phyloP scores from a whole-genome alignment of 345 rosid species.

The Acer yangbiense region DNA sequence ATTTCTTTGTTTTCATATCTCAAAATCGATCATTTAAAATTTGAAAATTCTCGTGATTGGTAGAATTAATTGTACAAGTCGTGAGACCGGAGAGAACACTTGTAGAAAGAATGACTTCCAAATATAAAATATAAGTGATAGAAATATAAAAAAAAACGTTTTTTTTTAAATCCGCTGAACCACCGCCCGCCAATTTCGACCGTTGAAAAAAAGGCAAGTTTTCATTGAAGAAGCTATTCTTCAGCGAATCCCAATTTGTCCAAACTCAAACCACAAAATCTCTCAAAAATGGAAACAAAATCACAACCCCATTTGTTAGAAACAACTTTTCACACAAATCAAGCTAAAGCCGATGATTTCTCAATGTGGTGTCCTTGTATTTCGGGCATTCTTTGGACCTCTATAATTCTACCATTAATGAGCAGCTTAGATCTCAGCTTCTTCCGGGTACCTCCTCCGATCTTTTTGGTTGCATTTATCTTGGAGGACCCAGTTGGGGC shows the following conservation, averaged over 20 bases:
- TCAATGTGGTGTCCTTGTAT: constrained; percentile 1
- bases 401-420: not conserved
- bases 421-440: constrained; percentile 7
- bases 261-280: not conserved
- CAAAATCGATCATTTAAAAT: no score
- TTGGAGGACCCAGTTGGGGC: not conserved
- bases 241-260: constrained; percentile 1
- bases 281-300: not conserved
- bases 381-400: not conserved
- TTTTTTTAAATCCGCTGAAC: not conserved
- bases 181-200: constrained; percentile 10
- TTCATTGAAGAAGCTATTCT: not conserved
- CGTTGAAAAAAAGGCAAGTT: not conserved
- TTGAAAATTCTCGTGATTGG: no score
- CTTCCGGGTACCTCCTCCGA: constrained; percentile 22
- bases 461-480: not conserved
- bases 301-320: not conserved
- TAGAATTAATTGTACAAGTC: no score
- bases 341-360: constrained; percentile 23
- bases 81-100: no score
- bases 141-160: no score
- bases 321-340: not conserved
- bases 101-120: no score
- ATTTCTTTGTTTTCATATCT: no score
- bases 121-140: no score